Evolutionary conservation across 2,329 filamentous ascomycete species (phyloP).

Genomic region (Diplodia scrobiculata): DNA sequence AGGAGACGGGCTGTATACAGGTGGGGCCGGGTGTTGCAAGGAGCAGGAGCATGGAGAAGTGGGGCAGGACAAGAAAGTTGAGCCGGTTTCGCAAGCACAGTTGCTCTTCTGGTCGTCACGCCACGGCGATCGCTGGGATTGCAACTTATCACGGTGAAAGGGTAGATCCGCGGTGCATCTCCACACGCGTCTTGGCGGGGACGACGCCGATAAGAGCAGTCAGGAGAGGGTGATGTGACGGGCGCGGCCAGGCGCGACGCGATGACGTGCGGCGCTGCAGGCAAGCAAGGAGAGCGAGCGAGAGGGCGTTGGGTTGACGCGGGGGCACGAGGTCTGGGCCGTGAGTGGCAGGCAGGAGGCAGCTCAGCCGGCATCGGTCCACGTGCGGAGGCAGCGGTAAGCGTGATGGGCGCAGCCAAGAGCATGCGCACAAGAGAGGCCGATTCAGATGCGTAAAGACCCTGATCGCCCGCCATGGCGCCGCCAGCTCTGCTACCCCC

Average conservation of each 20-base stretch:
- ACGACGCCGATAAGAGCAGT: not conserved
- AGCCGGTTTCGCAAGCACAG: constrained; percentile 23
- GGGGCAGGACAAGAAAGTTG: not conserved
- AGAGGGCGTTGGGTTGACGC: not conserved
- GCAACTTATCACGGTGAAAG: constrained; percentile 19
- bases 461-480: constrained; percentile 19
- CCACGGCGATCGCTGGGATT: constrained; percentile 10
- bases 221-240: constrained; percentile 28
- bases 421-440: constrained; percentile 8
- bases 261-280: constrained; percentile 19
- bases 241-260: not conserved
- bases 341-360: constrained; percentile 5
- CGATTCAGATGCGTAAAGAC: constrained; percentile 11
- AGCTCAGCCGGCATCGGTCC: constrained; percentile 13
- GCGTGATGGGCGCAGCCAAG: constrained; percentile 10
- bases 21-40: constrained; percentile 1
- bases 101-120: constrained; percentile 19
- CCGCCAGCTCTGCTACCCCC: not conserved
- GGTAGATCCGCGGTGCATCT: constrained; percentile 23
- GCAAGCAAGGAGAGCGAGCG: not conserved
- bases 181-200: constrained; percentile 6
- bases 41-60: constrained; percentile 16
- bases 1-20: constrained; percentile 1
- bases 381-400: constrained; percentile 22
- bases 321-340: not conserved